Evolutionary conservation across 2,329 filamentous ascomycete genomes (phyloP), one percentile per base, ranked within the genome.

Genomic region (Pseudogymnoascus sp.): DNA sequence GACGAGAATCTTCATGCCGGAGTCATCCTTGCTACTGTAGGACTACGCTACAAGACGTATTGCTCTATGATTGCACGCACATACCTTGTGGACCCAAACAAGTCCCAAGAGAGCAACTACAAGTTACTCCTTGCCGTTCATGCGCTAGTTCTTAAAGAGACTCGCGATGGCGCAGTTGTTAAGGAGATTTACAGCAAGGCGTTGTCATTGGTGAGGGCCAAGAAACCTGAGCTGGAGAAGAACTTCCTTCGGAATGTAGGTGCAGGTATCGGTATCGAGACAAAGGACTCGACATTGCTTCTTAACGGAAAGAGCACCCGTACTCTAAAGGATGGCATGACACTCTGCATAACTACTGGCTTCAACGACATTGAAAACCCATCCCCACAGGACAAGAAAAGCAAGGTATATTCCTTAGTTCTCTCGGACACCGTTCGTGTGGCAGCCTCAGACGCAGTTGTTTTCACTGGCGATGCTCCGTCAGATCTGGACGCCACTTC

Each of bases 1-100:
- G 86, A 91, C 69, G 92, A 91, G 65, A 81, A 86, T 62, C 81
- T 99, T 19, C 91, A 97, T 72, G 87, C 93, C 0, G 95, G 94
- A 39, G 91, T 97, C 69, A 99, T 99, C 69, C 86, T 99, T 68
- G 90, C 92, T 5, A 91, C 90, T 1, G 86, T 99, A 76, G 94
- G 94, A 61, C 82, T 99, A 65, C 86, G 94, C 67, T 99, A 99
- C 78, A 94, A 94, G 77, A 95, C 92, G 1, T 99, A 99, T 76
- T 92, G 90, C 73, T 96, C 92, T 2, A 85, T 92, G 64, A 91
- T 99, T 68, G 92, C 90, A 11, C 87, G 94, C 67, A 97, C 95
- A 6, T 99, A 96, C 75, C 82, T 99, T 65, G 93, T 99, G 55
- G 95, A 97, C 69, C 95, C 95, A 14, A 97, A 94, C 77, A 97